Base-by-base conservation (phyloP, 2,329 filamentous ascomycete species). In the Colletotrichum sp. region DNA sequence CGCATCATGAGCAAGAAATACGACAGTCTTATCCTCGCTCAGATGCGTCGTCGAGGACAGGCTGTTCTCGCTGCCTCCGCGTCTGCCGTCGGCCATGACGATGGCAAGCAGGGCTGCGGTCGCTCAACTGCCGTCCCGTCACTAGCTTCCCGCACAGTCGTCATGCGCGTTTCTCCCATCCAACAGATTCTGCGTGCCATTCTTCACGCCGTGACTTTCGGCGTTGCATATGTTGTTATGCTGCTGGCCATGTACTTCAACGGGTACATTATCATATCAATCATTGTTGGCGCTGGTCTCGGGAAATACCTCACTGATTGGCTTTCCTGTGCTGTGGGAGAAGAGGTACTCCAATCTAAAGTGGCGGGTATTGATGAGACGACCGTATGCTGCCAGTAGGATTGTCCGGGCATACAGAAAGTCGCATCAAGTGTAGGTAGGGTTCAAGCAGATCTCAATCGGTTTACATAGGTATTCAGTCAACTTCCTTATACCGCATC, bases 281-380 rank as follows among this genome's bases (percentile, higher is more conserved):
- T 73, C 33, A 33, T 73, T 8, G 5, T 89, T 47, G 87, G 87
- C 4, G 86, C 86, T 4, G 84, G 86, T 5, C 75, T 89, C 55
- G 87, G 87, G 69, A 89, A 89, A 80, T 89, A 89, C 76, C 75
- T 88, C 11, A 87, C 84, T 75, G 87, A 89, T 78, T 89, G 87
- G 87, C 79, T 68, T 1, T 47, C 66, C 0, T 68, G 54, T 8
- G 61, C 55, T 1, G 36, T 51, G 0, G 36, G 36, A 2, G 54
- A 31, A 31, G 6, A 31, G 29, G 29, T 7, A 3, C 6, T 11
- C 0, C 12, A 8, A 4, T 16, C 33, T 6, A 58, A 51, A 5
- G 12, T 36, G 13, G n/a, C 16, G 4, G 65, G 65, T 3, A 58
- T 68, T 24, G 65, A 68, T 13, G 65, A 68, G 18, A 58, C 65